Percentiles rank a stretch among this genome's conserved stretches.
Conservation (phyloP, 75 land plant genomes). For the Larix kaempferi region DNA sequence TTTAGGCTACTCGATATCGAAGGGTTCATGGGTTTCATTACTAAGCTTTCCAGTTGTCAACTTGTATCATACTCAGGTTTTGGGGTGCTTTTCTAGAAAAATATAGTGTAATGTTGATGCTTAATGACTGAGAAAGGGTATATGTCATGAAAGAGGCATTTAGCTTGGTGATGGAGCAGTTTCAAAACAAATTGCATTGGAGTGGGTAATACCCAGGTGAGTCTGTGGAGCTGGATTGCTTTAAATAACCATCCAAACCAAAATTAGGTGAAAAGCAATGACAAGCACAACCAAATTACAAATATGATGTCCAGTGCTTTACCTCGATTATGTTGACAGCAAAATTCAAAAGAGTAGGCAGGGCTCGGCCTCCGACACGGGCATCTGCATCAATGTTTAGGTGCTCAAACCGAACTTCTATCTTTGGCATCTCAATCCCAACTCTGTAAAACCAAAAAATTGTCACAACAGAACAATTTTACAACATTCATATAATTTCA, state of each 20-base stretch:
- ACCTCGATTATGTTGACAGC: constrained; percentile 41
- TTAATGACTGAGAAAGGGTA: no score
- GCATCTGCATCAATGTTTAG: constrained; percentile 51
- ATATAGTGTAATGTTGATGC: no score
- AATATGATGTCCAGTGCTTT: background rate
- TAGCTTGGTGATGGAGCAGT: background rate
- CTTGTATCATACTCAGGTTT: no score
- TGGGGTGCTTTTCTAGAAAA: no score
- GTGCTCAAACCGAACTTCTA: constrained; percentile 77
- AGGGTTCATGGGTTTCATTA: no score
- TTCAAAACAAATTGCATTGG: background rate
- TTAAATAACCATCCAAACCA: background rate
- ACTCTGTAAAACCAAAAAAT: constrained; percentile 39
- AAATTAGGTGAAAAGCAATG: background rate
- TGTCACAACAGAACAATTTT: background rate
- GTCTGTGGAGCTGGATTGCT: background rate
- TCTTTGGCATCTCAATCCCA: constrained; percentile 66
- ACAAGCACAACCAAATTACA: background rate
- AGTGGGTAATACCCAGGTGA: no score
- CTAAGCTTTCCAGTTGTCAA: no score
- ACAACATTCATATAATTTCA: background rate
- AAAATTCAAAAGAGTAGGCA: constrained; percentile 61
- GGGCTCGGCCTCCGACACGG: constrained; percentile 56
- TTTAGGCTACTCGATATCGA: no score
- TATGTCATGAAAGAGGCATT: background rate